phyloP scores from a whole-genome alignment of 2,329 filamentous ascomycete genomes.

The Neoarthrinium moseri region DNA sequence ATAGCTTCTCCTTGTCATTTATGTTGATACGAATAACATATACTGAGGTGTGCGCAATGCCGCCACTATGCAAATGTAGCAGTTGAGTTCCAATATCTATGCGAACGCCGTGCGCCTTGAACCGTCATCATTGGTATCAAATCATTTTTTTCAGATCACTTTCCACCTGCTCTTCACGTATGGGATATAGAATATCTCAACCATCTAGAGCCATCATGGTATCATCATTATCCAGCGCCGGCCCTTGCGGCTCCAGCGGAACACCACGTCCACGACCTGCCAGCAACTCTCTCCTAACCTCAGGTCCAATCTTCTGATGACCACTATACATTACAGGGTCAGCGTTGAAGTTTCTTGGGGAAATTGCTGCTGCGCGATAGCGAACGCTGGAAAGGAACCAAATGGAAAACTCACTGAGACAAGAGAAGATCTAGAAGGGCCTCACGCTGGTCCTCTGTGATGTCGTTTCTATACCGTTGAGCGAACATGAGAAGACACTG shows the following conservation, averaged over 20 bases:
- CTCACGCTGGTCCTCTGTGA: constrained; percentile 92
- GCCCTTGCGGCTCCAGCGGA: constrained; percentile 56
- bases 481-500: constrained; percentile 91
- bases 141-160: neutral
- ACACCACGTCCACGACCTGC: constrained; percentile 85
- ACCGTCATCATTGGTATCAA: constrained; percentile 4
- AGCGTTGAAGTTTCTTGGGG: neutral
- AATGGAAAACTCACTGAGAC: constrained; percentile 55
- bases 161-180: no score
- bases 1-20: no score
- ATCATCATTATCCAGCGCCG: constrained; percentile 73
- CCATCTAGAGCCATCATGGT: constrained; percentile 73
- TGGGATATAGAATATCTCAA: no score
- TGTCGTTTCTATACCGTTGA: constrained; percentile 91
- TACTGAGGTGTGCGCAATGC: no score
- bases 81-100: neutral
- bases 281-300: constrained; percentile 84
- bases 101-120: constrained; percentile 4
- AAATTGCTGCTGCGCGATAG: no score
- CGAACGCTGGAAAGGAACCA: no score
- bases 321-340: constrained; percentile 43
- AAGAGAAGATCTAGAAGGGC: constrained; percentile 84
- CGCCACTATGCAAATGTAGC: constrained; percentile 3
- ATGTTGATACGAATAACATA: no score
- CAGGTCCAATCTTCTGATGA: constrained; percentile 85